Evolutionary conservation across 805 yeast species (phyloP), one percentile per base, ranked within the genome.

Genomic region (Kodamaea leandrae): DNA sequence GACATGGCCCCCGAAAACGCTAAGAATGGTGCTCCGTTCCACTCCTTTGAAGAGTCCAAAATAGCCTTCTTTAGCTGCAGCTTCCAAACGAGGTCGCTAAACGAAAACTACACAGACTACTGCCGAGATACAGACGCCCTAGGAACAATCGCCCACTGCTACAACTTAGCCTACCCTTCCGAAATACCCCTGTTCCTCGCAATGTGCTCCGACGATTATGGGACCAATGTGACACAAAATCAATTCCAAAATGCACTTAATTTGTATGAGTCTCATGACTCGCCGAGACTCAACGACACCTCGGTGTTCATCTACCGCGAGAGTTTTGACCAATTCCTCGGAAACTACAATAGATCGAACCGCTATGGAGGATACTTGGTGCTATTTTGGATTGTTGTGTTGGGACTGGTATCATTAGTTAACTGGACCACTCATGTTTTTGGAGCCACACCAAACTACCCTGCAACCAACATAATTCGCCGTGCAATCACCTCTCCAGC

Each of bases 281-380:
- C n/a, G 5, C 14, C 3, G 25, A 53, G 50, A 37, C 48, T 68
- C 17, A 46, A 61, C 23, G 57, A 55, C 7, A 34, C 53, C 2
- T 35, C 37, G 7, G 53, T 58, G 8, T 5, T 32, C 3, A 20
- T 50, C 2, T 60, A 53, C 44, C 51, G 53, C 25, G 51, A 46
- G 9, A 50, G 68, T 2, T 67, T 63, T 44, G 65, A 60, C 33
- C 68, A 61, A 36, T 68, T 62, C 43, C 52, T 68, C 32, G 72
- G 72, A 7, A 68, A 67, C 52, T 66, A 64, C 42, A 68, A 66
- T 40, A 60, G 60, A 16, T 73, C 81, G 2, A 64, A 75, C 20
- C 43, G 38, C 12, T 46, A 44, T 47, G 62, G 72, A 14, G 56
- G 53, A 20, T 51, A 51, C 34, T 34, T 66, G 30, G 52, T 58